Conservation (phyloP, 2,329 filamentous ascomycete species). For the Aspergillus neotritici region DNA sequence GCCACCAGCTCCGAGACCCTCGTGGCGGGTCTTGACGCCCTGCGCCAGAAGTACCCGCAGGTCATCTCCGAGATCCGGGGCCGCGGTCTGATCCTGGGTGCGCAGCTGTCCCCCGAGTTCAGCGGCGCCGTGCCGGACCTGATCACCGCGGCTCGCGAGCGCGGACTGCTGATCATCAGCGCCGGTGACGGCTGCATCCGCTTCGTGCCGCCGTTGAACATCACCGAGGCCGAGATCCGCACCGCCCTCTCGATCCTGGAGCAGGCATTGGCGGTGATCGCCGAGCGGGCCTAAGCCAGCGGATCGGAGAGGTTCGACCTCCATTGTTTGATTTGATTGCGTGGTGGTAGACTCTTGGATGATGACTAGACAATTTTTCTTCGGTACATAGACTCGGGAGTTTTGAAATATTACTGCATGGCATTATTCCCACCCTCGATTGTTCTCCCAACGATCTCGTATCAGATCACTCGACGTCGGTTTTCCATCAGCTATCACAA, state of each 20-base stretch:
- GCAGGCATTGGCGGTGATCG: constrained; percentile 56
- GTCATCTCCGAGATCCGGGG: constrained; percentile 76
- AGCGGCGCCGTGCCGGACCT: constrained; percentile 50
- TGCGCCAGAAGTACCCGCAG: constrained; percentile 60
- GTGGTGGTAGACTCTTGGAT: too few relatives aligned
- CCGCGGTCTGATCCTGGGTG: constrained; percentile 74
- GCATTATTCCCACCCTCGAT: too few relatives aligned
- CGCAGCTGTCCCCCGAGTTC: constrained; percentile 71
- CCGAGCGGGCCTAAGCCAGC: constrained; percentile 14
- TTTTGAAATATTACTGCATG: too few relatives aligned
- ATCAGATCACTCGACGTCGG: too few relatives aligned
- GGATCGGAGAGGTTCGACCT: too few relatives aligned
- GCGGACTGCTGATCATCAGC: constrained; percentile 84
- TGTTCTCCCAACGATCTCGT: too few relatives aligned
- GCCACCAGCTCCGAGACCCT: constrained; percentile 60
- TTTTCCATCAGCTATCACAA: too few relatives aligned
- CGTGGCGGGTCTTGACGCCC: constrained; percentile 50
- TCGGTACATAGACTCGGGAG: too few relatives aligned
- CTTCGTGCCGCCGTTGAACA: constrained; percentile 81
- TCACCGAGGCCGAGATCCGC: constrained; percentile 74
- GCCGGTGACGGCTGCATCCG: constrained; percentile 87
- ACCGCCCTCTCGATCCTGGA: constrained; percentile 71
- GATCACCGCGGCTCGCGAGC: constrained; percentile 78
- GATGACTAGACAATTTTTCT: too few relatives aligned
- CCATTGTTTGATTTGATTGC: too few relatives aligned